phyloP scores from a whole-genome alignment of 257 asterid genomes.

The Nicotiana attenuata region DNA sequence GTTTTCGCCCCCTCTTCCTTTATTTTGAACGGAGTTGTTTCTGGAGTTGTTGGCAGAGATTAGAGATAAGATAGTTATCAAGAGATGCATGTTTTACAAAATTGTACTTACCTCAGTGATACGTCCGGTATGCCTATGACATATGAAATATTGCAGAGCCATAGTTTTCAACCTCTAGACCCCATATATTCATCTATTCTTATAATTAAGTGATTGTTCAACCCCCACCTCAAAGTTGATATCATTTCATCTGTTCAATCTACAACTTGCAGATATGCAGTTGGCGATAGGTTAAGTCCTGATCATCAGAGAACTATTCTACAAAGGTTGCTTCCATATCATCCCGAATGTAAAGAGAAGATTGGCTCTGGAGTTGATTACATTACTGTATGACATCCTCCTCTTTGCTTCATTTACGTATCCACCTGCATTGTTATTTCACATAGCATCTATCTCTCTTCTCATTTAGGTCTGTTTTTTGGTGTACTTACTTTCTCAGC shows the following conservation, averaged over 20 bases:
- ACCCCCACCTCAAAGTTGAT: neutral
- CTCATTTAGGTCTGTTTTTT: neutral
- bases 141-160: neutral
- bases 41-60: neutral
- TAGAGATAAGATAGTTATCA: neutral
- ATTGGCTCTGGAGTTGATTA: slow-evolving; percentile 76
- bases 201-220: neutral
- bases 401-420: neutral
- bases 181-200: neutral
- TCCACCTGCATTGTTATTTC: neutral
- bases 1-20: neutral
- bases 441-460: slow-evolving; percentile 11
- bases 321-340: slow-evolving; percentile 76
- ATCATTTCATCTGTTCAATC: neutral
- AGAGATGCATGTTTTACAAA: neutral
- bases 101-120: neutral
- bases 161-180: neutral
- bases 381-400: slow-evolving; percentile 38
- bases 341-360: slow-evolving; percentile 69
- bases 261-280: slow-evolving; percentile 50
- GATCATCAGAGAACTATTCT: slow-evolving; percentile 72
- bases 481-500: neutral
- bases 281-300: slow-evolving; percentile 75
- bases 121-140: neutral
- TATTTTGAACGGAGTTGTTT: neutral